Evolutionary conservation across 805 yeast species (phyloP), one percentile per base, ranked within the genome.

Genomic region (Ogataea methanolica): DNA sequence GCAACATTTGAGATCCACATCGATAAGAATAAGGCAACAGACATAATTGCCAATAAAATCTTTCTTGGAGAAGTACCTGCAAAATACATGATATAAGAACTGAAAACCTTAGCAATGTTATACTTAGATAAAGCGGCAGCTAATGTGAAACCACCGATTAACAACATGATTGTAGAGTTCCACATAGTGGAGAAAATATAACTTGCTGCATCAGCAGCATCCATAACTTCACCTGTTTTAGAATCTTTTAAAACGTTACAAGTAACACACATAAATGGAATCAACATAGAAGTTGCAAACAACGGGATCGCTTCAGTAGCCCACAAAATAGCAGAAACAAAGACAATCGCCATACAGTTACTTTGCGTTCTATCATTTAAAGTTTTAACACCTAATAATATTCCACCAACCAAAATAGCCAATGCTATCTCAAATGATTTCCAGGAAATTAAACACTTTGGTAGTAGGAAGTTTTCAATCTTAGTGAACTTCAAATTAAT

Each of bases 301-400:
- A 76, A 62, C 16, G 81, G 81, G 17, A 76, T 60, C 6, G 79
- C 78, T 57, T 76, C 81, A 14, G 75, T 59, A 7, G 80, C 80
- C 80, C 80, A 76, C 39, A 75, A 58, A 51, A 76, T 65, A 8
- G 79, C 78, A 42, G 72, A 62, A 52, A 84, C 78, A 11, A 75
- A 85, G 39, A 83, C 76, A 23, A 83, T 69, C 6, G 88, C 87
- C 73, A 83, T 74, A 63, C 85, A 79, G 57, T 84, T 75, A 56
- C 75, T 77, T 60, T 83, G 80, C 5, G 76, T 80, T 36, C 69
- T 68, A 58, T 82, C 87, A 51, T 81, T 76, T 51, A 83, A 76
- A 0, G 88, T 82, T 51, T 79, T 75, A 36, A 83, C 79, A 47
- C 77, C 75, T 44, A 83, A 61, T 34, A 83, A 66, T 12, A 82